Percentiles rank a stretch among this genome's conserved stretches.
Conservation (phyloP, 2,329 filamentous ascomycete species). For the Hymenoscyphus fructigenus region DNA sequence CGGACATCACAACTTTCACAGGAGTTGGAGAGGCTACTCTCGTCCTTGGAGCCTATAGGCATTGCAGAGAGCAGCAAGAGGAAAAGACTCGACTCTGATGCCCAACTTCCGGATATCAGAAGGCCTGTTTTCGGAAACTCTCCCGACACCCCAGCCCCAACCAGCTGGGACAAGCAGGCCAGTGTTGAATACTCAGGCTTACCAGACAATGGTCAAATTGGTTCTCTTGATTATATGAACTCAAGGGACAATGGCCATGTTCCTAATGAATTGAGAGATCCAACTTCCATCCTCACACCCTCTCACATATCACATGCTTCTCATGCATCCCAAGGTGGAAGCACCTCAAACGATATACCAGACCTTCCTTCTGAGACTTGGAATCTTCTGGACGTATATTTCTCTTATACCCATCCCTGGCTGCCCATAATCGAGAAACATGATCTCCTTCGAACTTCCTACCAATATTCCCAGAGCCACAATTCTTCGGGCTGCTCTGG, state of each 20-base stretch:
- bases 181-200: background rate
- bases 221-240: conserved; percentile 7
- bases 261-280: background rate
- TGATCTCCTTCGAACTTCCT: conserved; percentile 34
- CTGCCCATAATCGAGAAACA: conserved; percentile 71
- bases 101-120: conserved; percentile 10
- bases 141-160: background rate
- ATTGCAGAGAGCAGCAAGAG: conserved; percentile 26
- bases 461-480: conserved; percentile 33
- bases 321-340: conserved; percentile 15
- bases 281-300: conserved; percentile 10
- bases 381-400: conserved; percentile 67
- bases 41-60: conserved; percentile 27
- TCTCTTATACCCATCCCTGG: conserved; percentile 75
- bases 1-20: conserved; percentile 34
- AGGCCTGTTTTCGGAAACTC: background rate
- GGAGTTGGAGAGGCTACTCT: conserved; percentile 35
- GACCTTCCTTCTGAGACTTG: conserved; percentile 36
- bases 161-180: background rate
- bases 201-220: conserved; percentile 10
- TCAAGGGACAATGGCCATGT: conserved; percentile 5
- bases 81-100: conserved; percentile 29
- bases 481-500: conserved; percentile 26
- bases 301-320: conserved; percentile 19
- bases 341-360: conserved; percentile 20